Conservation (phyloP, 768 basidiomycete species). For the Serendipita vermifera region DNA sequence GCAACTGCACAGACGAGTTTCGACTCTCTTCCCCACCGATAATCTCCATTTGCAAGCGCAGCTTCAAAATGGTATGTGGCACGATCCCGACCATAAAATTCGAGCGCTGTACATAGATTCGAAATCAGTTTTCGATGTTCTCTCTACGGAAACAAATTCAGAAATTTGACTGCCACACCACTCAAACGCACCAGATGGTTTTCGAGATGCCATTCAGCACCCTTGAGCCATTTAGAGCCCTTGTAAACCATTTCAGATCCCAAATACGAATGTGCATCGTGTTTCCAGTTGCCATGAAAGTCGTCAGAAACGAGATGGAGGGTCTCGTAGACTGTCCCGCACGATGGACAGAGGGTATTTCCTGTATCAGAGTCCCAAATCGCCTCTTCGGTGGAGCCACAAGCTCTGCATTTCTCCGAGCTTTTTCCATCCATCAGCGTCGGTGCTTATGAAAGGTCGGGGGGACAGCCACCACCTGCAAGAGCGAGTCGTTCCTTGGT, state of each 20-base stretch:
- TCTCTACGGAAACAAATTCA: neutral
- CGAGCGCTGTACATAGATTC: neutral
- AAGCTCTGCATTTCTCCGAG: neutral
- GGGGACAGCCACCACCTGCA: neutral
- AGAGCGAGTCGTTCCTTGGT: neutral
- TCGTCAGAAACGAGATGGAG: neutral
- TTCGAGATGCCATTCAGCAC: neutral
- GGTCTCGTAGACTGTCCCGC: neutral
- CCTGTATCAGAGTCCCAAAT: neutral
- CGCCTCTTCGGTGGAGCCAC: neutral
- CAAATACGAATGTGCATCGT: neutral
- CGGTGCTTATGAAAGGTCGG: neutral
- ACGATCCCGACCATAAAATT: slow-evolving; percentile 27
- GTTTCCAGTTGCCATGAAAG: neutral
- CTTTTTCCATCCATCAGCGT: neutral
- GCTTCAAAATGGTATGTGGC: slow-evolving; percentile 57
- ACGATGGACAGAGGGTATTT: neutral
- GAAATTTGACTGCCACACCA: slow-evolving; percentile 1
- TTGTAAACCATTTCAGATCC: too few species aligned
- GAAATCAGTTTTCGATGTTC: neutral
- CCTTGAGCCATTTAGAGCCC: too few species aligned
- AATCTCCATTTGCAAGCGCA: slow-evolving; percentile 42
- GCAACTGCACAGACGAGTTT: slow-evolving; percentile 57
- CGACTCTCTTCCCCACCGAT: slow-evolving; percentile 64
- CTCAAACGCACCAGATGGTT: neutral